Conservation (phyloP, 1,284 basidiomycete species). For the Cryptococcus neoformans region DNA sequence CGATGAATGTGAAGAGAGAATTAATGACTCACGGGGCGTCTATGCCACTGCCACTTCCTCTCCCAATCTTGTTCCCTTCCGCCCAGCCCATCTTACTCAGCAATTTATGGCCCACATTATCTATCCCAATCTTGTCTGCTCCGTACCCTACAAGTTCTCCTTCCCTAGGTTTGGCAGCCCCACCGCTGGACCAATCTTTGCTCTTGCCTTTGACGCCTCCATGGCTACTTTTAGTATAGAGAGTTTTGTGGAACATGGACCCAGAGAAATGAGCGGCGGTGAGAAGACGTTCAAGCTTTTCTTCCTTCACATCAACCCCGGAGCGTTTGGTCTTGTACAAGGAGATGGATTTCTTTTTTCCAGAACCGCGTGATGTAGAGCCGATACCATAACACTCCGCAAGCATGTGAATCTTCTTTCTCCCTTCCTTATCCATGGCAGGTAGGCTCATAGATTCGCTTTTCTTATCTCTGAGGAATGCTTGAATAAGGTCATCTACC, state of each 20-base stretch:
- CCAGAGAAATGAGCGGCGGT: constrained; percentile 23
- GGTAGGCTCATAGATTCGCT: constrained; percentile 63
- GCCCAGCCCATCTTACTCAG: constrained; percentile 50
- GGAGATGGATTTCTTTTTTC: constrained; percentile 57
- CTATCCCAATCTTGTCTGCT: constrained; percentile 44
- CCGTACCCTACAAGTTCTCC: constrained; percentile 48
- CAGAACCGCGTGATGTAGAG: constrained; percentile 70
- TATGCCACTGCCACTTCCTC: constrained; percentile 36
- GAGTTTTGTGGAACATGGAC: constrained; percentile 44
- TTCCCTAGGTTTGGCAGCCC: constrained; percentile 38
- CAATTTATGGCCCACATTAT: constrained; percentile 49
- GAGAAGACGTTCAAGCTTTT: constrained; percentile 59
- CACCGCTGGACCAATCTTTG: constrained; percentile 13
- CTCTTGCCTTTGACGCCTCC: constrained; percentile 7
- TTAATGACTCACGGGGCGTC: constrained; percentile 44
- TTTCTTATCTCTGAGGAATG: constrained; percentile 62
- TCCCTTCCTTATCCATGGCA: constrained; percentile 66
- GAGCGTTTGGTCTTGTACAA: constrained; percentile 64
- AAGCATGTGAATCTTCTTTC: constrained; percentile 72
- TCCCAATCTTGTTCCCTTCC: constrained; percentile 46
- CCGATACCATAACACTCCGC: constrained; percentile 71
- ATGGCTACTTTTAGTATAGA: constrained; percentile 24
- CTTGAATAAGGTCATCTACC: constrained; percentile 64
- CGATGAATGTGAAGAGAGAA: too few relatives aligned
- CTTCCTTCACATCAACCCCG: constrained; percentile 58